phyloP scores from a whole-genome alignment of 1,139 yeast genomes.

The Lodderomyces parapsilosis region DNA sequence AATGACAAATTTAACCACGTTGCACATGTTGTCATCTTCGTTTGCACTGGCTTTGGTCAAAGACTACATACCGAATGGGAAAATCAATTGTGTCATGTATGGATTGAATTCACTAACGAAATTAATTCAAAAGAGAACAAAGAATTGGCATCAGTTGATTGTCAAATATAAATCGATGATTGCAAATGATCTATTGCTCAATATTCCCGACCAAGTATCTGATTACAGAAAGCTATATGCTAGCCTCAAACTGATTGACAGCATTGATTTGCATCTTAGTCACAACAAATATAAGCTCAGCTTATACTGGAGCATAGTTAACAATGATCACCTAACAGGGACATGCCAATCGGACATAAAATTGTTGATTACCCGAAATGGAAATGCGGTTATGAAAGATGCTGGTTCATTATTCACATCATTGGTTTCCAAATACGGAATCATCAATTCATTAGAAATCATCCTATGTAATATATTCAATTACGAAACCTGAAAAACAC shows the following conservation, averaged over 20 bases:
- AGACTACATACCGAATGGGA: constrained; percentile 27
- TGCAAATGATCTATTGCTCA: constrained; percentile 6
- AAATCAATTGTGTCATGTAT: constrained; percentile 30
- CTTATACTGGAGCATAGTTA: constrained; percentile 29
- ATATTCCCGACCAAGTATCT: constrained; percentile 11
- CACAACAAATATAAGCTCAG: constrained; percentile 12
- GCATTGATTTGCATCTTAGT: constrained; percentile 18
- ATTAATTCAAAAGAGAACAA: constrained; percentile 22
- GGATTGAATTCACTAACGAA: constrained; percentile 33
- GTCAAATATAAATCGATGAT: constrained; percentile 16
- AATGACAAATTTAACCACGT: constrained; percentile 10
- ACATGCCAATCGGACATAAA: constrained; percentile 26
- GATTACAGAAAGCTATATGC: constrained; percentile 20
- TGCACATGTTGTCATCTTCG: constrained; percentile 23
- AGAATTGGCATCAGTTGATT: constrained; percentile 21
- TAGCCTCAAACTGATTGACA: constrained; percentile 21
- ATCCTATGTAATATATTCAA: constrained; percentile 25
- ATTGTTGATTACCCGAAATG: constrained; percentile 11
- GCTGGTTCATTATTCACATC: constrained; percentile 19
- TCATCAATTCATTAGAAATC: constrained; percentile 23
- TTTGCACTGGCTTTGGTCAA: constrained; percentile 18
- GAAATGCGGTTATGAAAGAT: constrained; percentile 12
- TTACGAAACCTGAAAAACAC: constrained; percentile 8
- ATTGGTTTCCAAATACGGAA: constrained; percentile 26
- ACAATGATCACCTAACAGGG: constrained; percentile 24